Percentiles rank a stretch among this genome's conserved stretches.
Evolutionary conservation across 2,329 filamentous ascomycete genomes (phyloP).

Genomic region (Fusarium proliferatum): DNA sequence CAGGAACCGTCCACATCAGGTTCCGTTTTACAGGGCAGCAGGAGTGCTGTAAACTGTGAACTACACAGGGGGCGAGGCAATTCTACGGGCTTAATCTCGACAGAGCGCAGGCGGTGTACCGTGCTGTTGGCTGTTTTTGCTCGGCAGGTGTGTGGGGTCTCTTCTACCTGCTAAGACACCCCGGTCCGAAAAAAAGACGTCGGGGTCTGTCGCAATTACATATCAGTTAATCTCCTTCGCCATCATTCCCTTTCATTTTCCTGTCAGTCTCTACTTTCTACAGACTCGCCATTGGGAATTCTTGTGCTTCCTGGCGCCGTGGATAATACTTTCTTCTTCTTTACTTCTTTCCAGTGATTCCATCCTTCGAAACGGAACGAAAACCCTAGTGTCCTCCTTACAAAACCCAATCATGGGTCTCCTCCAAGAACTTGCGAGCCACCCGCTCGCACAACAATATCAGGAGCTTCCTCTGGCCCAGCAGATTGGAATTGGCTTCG

Average conservation of each 20-base stretch:
- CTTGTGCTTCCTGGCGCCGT: slow-evolving; percentile 18
- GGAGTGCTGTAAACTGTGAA: slow-evolving; percentile 11
- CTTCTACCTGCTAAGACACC: slow-evolving; percentile 21
- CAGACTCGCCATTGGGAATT: slow-evolving; percentile 35
- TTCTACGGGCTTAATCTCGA: slow-evolving; percentile 21
- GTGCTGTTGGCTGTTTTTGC: slow-evolving; percentile 21
- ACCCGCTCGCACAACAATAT: slow-evolving; percentile 62
- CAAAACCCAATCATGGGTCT: slow-evolving; percentile 61
- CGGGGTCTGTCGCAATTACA: slow-evolving; percentile 45
- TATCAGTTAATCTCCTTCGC: slow-evolving; percentile 49
- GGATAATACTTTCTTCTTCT: slow-evolving; percentile 3
- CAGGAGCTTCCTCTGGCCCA: slow-evolving; percentile 58
- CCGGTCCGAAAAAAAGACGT: slow-evolving; percentile 42
- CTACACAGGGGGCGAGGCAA: background rate
- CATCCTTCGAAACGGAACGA: slow-evolving; percentile 1
- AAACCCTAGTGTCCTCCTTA: background rate
- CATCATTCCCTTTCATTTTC: slow-evolving; percentile 31
- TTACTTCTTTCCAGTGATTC: background rate
- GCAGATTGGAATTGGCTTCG: slow-evolving; percentile 60
- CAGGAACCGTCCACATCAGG: slow-evolving; percentile 27
- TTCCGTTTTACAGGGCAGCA: slow-evolving; percentile 21
- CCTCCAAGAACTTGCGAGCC: slow-evolving; percentile 62
- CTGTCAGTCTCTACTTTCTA: slow-evolving; percentile 27
- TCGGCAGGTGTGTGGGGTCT: slow-evolving; percentile 27
- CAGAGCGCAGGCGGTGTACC: slow-evolving; percentile 32